Base-by-base conservation (phyloP, 768 basidiomycete species). In the Dentipellis fragilis region DNA sequence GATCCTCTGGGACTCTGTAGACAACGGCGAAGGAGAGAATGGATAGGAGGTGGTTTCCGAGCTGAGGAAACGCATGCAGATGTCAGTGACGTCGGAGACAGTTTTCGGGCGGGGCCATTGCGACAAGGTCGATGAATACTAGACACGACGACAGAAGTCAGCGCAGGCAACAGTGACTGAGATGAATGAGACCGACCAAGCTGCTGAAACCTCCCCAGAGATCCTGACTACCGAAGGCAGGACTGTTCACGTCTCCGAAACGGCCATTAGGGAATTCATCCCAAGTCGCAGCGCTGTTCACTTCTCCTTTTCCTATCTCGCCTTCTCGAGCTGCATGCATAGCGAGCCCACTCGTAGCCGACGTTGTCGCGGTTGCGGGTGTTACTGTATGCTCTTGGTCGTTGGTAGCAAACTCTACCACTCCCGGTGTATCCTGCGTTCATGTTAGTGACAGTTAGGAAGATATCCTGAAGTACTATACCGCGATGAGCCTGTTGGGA, bases 221-320 rank as follows among this genome's bases (percentile, higher is more conserved):
- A 58, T 84, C 85, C 63, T 81, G 83, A 36, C 75, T 74, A 48
- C 96, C 96, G 62, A 87, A 99, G 0, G 96, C 96, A 19, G 96
- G 96, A 73, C 92, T 95, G 65, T 96, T 90, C 67, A 88, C 90
- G 68, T 98, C 96, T 58, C 96, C 96, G 68, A 97, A 98, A 10
- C 96, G 86, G 37, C 96, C 96, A 66, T 99, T 99, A 7, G 96
- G 96, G 67, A 97, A 98, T 65, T 99, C 96, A 63, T 93, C 90
- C 90, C 90, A 93, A 17, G 81, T 82, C 1, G 84, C 78, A 0
- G 87, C 87, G 59, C 85, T 80, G 63, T 86, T 89, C 7, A 85
- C 71, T 59, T 90, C 89, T 6, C 87, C 88, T 46, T 80, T 78
- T 23, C 86, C 84, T 4, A 74, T 79, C 58, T 87, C 86, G 0